Base-by-base conservation (phyloP, 2,329 filamentous ascomycete species). In the Fusarium sulawesiense region DNA sequence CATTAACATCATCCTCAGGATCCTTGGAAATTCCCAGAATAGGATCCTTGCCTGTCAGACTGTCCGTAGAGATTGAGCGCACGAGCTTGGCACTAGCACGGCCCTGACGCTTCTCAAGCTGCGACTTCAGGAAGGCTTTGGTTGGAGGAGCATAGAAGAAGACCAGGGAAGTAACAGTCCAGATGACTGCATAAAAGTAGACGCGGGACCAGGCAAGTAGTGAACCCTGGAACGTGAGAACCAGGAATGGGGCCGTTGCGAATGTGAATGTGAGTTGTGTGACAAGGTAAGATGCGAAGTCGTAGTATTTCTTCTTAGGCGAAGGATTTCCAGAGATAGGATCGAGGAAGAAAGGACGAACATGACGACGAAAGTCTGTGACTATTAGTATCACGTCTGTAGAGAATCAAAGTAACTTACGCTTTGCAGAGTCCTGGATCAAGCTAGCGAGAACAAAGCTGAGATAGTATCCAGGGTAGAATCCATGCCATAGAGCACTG, bases 401-500 rank as follows among this genome's bases (percentile, higher is more conserved):
- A 25, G 18, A 6, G 32, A 13, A 23, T 7, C 6, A 25, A 30
- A 30, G n/a, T 7, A 29, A 86, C 91, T 79, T 85, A 98, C 94
- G 94, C 84, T 99, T 99, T 58, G 96, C 94, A 20, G 91, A 91
- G 4, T 94, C 98, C 78, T 99, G 96, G 30, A 98, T 88, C 72
- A 99, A 92, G 66, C 93, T 94, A 2, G 93, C 96, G 10, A 98
- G 86, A 42, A 98, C 83, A 76, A 99, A 99, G 7, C 92, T 87
- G 65, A 99, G 82, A 79, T 98, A 98, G 80, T 99, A 99, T 8
- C 96, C 96, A 0, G 96, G 95, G 73, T 97, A 97, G 81, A 99
- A 99, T 30, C 96, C 96, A 77, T 99, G 96, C 96, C 96, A 99
- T 73, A 98, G 91, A 5, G 96, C 95, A 76, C 94, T 97, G 21